Base-by-base conservation (phyloP, 106 monocot genomes). In the Agapanthus africanus region DNA sequence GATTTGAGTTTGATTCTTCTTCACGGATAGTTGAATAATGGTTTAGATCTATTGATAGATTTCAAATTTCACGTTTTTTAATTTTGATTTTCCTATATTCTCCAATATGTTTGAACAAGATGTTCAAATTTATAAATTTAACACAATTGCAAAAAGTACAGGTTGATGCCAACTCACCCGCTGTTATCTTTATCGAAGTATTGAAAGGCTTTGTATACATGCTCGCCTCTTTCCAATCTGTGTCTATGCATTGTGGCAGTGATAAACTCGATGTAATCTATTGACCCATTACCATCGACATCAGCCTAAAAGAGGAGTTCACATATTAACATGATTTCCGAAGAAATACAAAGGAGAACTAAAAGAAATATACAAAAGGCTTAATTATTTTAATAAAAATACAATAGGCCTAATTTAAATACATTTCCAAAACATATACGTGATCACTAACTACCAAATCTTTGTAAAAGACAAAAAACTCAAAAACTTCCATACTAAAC, bases 131-230 rank as follows among this genome's bases (percentile, higher is more conserved):
- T n/a, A n/a, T n/a, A n/a, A n/a, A n/a, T n/a, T n/a, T n/a, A n/a
- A n/a, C n/a, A n/a, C n/a, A n/a, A n/a, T n/a, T n/a, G n/a, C n/a
- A n/a, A n/a, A n/a, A n/a, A n/a, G 23, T 19, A 5, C 61, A 62
- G 14, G 1, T 27, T 7, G 4, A 66, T 44, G 11, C 21, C 11
- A 67, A 76, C 63, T 73, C 51, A 85, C 85, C 85, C 81, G 13
- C 85, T 85, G 40, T 70, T 76, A 66, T 81, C 85, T 28, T 81
- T 85, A 25, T 85, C 85, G 40, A 85, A 85, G 69, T 81, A 85
- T 65, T 81, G 72, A 34, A 78, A 85, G 37, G 85, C 81, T 26
- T 34, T 79, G 47, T 76, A 79, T 19, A 85, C 31, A 65, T 81
- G 76, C 19, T 86, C 81, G 27, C 81, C 81, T 52, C 76, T 70